Percentiles rank a stretch among this genome's conserved stretches.
phyloP scores from a whole-genome alignment of 2,329 filamentous ascomycete species.

The Curvularia lunata region DNA sequence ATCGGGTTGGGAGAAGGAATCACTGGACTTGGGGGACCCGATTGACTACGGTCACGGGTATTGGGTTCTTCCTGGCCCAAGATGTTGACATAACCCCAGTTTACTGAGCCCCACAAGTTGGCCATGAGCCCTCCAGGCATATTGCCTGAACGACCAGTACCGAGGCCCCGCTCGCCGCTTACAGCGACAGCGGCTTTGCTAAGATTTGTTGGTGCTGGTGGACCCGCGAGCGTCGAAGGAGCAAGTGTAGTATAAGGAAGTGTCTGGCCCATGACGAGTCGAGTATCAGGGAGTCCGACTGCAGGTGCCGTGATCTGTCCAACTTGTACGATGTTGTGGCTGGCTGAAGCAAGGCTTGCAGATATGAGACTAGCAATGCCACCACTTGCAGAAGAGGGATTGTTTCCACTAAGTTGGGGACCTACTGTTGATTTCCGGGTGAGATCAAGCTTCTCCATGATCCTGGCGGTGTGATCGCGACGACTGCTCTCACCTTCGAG shows the following conservation, averaged over 20 bases:
- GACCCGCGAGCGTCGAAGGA: constrained; percentile 80
- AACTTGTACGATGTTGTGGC: constrained; percentile 77
- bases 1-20: constrained; percentile 29
- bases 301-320: constrained; percentile 54
- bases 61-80: constrained; percentile 60
- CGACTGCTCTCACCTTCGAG: constrained; percentile 73
- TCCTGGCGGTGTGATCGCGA: constrained; percentile 81
- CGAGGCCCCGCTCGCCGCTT: constrained; percentile 75
- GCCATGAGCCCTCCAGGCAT: constrained; percentile 87
- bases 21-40: constrained; percentile 46
- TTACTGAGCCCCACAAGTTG: constrained; percentile 90
- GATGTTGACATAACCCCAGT: constrained; percentile 75
- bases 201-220: constrained; percentile 82
- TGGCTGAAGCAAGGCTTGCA: constrained; percentile 74
- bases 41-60: constrained; percentile 37
- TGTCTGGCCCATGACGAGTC: constrained; percentile 51
- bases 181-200: constrained; percentile 85
- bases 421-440: constrained; percentile 77
- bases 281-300: constrained; percentile 45
- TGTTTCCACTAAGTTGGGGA: constrained; percentile 50
- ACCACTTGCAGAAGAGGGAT: constrained; percentile 57
- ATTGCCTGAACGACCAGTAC: constrained; percentile 65
- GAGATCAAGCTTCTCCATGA: constrained; percentile 91
- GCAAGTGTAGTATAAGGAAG: constrained; percentile 71
- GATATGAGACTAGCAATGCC: constrained; percentile 88